Evolutionary conservation across 352 stramenopile genomes (phyloP), one percentile per base, ranked within the genome.

Genomic region (Phytophthora tentaculata): DNA sequence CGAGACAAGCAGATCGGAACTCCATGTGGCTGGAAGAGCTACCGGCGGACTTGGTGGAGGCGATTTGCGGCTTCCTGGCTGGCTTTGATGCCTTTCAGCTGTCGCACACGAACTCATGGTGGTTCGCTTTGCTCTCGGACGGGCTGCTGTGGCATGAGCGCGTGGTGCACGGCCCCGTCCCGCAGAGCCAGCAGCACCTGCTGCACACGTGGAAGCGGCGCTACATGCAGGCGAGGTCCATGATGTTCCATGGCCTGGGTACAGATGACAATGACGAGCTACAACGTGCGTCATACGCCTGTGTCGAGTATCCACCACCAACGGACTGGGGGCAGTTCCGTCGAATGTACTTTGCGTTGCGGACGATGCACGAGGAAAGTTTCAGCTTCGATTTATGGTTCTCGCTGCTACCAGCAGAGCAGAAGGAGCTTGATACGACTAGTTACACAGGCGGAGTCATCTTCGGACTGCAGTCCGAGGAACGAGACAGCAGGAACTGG

Each of bases 361-460:
- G 54, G n/a, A 59, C 71, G 13, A 20, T 67, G 16, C 35, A 65
- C 44, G 35, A 57, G 9, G 50, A 71, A 26, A 71, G 53, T 45
- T 77, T 83, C 55, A 76, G 65, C 39, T 75, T 83, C 39, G 74
- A 81, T 55, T 39, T 74, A 23, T 86, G 78, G 78, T 81, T 82
- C 47, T 70, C 61, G 47, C 54, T 80, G 4, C 54, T 71, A 5
- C 69, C 64, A 6, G 22, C n/a, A 37, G 60, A 24, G 45, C 54
- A 47, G 43, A n/a, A 24, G 8, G 49, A 29, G 24, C 7, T 50
- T n/a, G 49, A 50, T 20, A 37, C 17, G 5, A 26, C 1, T 39
- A 39, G 32, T 5, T 53, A 75, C 17, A 13, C 54, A 2, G 77
- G 74, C 3, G 75, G 74, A 1, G 69, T 88, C 16, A 64, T 86